These are phyloP conservation scores for Phytophthora hibernalis DNA, from an alignment of 352 stramenopile genomes.

Conservation along the genomic window DNA sequence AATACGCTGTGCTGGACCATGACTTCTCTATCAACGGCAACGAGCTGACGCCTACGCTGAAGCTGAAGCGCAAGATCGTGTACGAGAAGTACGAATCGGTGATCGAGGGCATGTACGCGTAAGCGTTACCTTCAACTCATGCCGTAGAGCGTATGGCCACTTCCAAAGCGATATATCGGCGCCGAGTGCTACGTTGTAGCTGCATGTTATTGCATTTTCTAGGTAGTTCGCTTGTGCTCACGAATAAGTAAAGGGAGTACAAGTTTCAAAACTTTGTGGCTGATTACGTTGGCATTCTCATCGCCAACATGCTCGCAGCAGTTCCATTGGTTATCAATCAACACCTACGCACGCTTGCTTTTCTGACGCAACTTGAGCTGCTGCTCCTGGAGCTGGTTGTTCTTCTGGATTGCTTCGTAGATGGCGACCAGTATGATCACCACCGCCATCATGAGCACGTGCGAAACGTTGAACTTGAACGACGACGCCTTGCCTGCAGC, in stretches of 20 bases:
- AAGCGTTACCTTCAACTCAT: conserved; percentile 22
- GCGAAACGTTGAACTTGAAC: conserved; percentile 84
- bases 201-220: conserved; percentile 30
- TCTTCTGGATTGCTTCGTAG: conserved; percentile 78
- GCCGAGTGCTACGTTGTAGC: conserved; percentile 10
- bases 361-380: conserved; percentile 61
- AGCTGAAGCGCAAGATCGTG: conserved; percentile 95
- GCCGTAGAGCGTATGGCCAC: conserved; percentile 21
- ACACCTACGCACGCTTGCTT: conserved; percentile 47
- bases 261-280: conserved; percentile 24
- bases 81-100: conserved; percentile 92
- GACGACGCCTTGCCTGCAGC: conserved; percentile 64
- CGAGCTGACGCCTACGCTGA: conserved; percentile 97
- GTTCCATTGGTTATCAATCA: background rate
- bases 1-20: conserved; percentile 87
- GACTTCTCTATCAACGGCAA: conserved; percentile 92
- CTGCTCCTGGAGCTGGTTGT: conserved; percentile 78
- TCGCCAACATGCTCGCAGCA: background rate
- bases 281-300: conserved; percentile 14
- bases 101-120: conserved; percentile 92
- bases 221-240: conserved; percentile 29
- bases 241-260: conserved; percentile 37
- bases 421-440: conserved; percentile 81
- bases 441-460: conserved; percentile 84
- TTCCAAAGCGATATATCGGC: conserved; percentile 17